Evolutionary conservation across 257 asterid species (phyloP), one percentile per base, ranked within the genome.

Genomic region (Phtheirospermum japonicum): DNA sequence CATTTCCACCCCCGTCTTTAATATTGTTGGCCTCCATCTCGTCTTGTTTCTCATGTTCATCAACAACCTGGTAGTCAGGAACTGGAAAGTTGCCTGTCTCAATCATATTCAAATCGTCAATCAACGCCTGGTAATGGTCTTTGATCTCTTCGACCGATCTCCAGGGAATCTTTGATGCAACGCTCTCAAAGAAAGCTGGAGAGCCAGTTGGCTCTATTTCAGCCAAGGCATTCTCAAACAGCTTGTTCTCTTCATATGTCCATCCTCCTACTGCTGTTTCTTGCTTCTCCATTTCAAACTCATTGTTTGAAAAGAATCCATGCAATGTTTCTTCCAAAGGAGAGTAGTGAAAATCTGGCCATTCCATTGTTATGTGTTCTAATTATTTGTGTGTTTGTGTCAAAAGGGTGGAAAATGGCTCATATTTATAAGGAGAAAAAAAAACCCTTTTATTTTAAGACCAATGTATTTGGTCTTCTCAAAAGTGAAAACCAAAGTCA

Each of bases 101-200:
- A 7, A 75, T 75, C 76, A 62, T 51, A n/a, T 66, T 72, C 5
- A 75, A 6, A 33, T 70, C 80, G 8, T 70, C 42, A 2, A 70
- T n/a, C 57, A 66, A 58, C 4, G 70, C 76, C 17, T 57, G 48
- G 19, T 65, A 75, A 64, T 70, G 80, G 1, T 5, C n/a, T 20
- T 20, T 61, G 67, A 70, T 61, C 6, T 75, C 73, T 9, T 64
- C 61, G 16, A 69, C 64, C 9, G 75, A 32, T 59, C 64, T 68
- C 65, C 42, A 58, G 0, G 71, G 75, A 39, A 75, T 11, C 32
- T 33, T 36, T 3, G 63, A 52, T 2, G 73, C 75, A 11, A 69
- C 36, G 8, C 55, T 39, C 7, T 70, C 63, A 19, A 60, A 70
- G 46, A 75, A 75, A 48, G 42, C 67, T 2, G 60, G 64, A 19